Evolutionary conservation across 208 protist species (phyloP), one percentile per base, ranked within the genome.

Genomic region (Trypanosoma cruzi): DNA sequence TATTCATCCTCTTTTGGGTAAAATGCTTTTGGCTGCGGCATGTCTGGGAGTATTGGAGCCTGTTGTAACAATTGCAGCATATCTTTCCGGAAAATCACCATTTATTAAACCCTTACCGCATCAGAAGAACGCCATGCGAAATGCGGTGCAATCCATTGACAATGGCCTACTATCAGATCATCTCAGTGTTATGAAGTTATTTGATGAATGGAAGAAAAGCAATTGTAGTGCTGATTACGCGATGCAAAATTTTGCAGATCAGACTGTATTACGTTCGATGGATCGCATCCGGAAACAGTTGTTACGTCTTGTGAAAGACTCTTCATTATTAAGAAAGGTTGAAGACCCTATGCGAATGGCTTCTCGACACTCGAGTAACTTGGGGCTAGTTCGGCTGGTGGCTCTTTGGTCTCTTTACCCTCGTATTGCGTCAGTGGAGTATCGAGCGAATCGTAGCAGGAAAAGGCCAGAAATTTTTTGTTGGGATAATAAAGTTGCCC

Each of bases 11-110:
- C 68, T 89, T n/a, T 82, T 95, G 24, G 91, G 89, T 28, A 96
- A 96, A 77, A 96, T 96, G 90, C 80, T 97, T n/a, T 83, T 97
- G 62, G 77, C 81, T n/a, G 90, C 84, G 18, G 77, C 84, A 37
- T 93, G 86, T 71, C 88, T 97, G 40, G 91, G 91, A 53, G 89
- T 95, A 32, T 75, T 97, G 34, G 90, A 96, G 44, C 81, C 92
- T 2, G 76, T 95, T 44, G 84, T 85, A n/a, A 96, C 84, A 1
- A 89, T 97, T 64, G 91, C 94, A 20, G 94, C 91, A 8, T 89
- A 84, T 6, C 77, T 96, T 37, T 92, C 86, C 16, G 79, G 84
- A 31, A 97, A 95, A 71, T 89, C 88, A 37, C 82, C 82, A 2
- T 95, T 94, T 63, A 75, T 95, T 31, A 85, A 85, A 32, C 90